These are phyloP conservation scores for Picochlorum sp. DNA, from an alignment of 139 green algal genomes.

Conservation along the genomic window DNA sequence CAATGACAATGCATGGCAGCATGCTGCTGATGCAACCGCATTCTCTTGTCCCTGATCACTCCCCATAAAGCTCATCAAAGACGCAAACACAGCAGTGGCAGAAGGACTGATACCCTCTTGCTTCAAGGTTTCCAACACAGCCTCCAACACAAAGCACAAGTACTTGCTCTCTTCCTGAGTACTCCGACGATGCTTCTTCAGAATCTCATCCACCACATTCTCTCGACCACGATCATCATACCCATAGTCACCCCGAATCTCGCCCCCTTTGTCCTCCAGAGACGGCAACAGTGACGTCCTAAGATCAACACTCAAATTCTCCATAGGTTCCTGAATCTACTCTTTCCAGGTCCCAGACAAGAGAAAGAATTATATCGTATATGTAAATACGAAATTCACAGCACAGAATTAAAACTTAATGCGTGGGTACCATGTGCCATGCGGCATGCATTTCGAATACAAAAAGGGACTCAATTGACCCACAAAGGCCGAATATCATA, in stretches of 20 bases:
- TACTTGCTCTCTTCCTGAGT: slow-evolving; percentile 61
- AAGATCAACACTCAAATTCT: too few species aligned
- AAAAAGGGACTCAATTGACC: too few species aligned
- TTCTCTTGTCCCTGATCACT: slow-evolving; percentile 32
- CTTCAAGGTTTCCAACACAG: slow-evolving; percentile 56
- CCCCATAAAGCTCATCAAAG: slow-evolving; percentile 68
- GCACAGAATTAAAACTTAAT: too few species aligned
- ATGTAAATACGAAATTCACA: too few species aligned
- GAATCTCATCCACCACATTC: slow-evolving; percentile 37
- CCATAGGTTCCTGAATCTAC: not conserved
- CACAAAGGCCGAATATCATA: too few species aligned
- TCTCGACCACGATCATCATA: not conserved
- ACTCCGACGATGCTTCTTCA: slow-evolving; percentile 37
- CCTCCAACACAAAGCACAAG: slow-evolving; percentile 50
- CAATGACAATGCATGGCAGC: slow-evolving; percentile 50
- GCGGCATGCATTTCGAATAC: too few species aligned
- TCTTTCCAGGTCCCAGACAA: not conserved
- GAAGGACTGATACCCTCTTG: slow-evolving; percentile 47
- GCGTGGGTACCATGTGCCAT: too few species aligned
- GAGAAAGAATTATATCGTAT: too few species aligned
- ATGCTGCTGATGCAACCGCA: slow-evolving; percentile 45
- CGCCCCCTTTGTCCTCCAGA: too few species aligned
- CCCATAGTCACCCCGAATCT: too few species aligned
- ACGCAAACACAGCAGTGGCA: slow-evolving; percentile 72
- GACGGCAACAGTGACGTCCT: too few species aligned